These are phyloP conservation scores for Euphrasia confusa DNA, from an alignment of 257 asterid genomes.

Conservation along the genomic window DNA sequence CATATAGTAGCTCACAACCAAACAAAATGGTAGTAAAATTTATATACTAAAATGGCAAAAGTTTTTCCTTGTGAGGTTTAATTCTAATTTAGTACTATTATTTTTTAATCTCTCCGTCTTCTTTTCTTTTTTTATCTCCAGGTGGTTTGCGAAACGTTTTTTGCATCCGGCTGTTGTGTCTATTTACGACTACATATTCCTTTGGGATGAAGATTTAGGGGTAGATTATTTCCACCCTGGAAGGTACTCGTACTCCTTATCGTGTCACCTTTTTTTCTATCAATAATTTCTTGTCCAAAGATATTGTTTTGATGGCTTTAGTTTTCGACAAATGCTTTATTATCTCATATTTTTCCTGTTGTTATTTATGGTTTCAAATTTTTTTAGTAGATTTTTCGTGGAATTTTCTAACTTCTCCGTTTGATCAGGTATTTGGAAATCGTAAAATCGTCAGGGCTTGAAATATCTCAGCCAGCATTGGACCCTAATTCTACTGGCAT, in stretches of 20 bases:
- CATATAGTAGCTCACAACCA: conserved; percentile 90
- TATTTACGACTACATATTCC: neutral
- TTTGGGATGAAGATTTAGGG: neutral
- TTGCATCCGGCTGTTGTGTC: neutral
- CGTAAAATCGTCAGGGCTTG: conserved; percentile 76
- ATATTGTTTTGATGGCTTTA: neutral
- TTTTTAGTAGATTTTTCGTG: neutral
- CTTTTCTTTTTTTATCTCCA: neutral
- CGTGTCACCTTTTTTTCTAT: neutral
- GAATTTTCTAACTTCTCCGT: conserved; percentile 14
- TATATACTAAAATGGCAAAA: neutral
- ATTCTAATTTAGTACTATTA: neutral
- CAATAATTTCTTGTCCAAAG: neutral
- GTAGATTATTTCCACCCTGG: neutral
- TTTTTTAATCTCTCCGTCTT: neutral
- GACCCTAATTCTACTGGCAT: conserved; percentile 98
- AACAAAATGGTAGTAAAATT: conserved; percentile 87
- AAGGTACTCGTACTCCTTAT: neutral
- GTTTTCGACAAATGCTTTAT: neutral
- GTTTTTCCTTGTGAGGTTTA: conserved; percentile 4
- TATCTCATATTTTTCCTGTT: neutral
- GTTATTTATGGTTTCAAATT: no score
- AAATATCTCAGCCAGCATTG: conserved; percentile 98
- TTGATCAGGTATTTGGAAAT: conserved; percentile 65
- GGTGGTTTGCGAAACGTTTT: neutral